Evolutionary conservation across 2,329 filamentous ascomycete genomes (phyloP).

Genomic region (Neopestalotiopsis sp.): DNA sequence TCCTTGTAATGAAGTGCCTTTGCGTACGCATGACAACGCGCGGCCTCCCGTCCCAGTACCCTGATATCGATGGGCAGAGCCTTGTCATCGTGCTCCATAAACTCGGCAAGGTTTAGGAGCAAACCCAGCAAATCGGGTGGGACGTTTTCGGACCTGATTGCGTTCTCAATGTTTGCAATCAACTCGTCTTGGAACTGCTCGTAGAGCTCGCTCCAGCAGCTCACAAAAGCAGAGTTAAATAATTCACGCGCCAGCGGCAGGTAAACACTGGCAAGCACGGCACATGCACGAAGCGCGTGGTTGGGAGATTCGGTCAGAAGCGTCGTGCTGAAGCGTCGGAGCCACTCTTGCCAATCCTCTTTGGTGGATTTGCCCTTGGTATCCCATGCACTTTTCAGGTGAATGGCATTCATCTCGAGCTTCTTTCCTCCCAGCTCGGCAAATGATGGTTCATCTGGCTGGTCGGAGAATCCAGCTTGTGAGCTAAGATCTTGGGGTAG

Average conservation of each 20-base stretch:
- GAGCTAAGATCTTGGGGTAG: slow-evolving; percentile 94
- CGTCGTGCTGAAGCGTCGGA: slow-evolving; percentile 94
- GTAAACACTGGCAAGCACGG: slow-evolving; percentile 88
- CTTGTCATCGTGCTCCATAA: slow-evolving; percentile 99
- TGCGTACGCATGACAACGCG: slow-evolving; percentile 95
- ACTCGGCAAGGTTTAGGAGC: slow-evolving; percentile 93
- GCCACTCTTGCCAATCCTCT: slow-evolving; percentile 99
- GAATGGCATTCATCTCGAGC: slow-evolving; percentile 95
- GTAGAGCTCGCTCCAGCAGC: slow-evolving; percentile 97
- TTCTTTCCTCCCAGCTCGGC: slow-evolving; percentile 91
- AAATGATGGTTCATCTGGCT: slow-evolving; percentile 79
- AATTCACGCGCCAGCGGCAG: slow-evolving; percentile 89
- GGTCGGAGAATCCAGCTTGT: slow-evolving; percentile 78
- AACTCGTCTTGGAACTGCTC: slow-evolving; percentile 97
- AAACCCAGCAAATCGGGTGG: slow-evolving; percentile 95
- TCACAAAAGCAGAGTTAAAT: slow-evolving; percentile 99
- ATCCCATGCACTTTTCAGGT: slow-evolving; percentile 97
- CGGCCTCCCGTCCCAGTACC: slow-evolving; percentile 91
- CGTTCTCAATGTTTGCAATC: slow-evolving; percentile 92
- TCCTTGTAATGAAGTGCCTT: slow-evolving; percentile 99
- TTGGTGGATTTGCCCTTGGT: slow-evolving; percentile 95
- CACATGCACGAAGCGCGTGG: slow-evolving; percentile 91
- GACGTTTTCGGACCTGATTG: slow-evolving; percentile 93
- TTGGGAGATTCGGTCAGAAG: slow-evolving; percentile 94
- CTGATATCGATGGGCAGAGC: slow-evolving; percentile 96